Evolutionary conservation across 257 asterid genomes (phyloP).

Genomic region (Knoxia roxburghii): DNA sequence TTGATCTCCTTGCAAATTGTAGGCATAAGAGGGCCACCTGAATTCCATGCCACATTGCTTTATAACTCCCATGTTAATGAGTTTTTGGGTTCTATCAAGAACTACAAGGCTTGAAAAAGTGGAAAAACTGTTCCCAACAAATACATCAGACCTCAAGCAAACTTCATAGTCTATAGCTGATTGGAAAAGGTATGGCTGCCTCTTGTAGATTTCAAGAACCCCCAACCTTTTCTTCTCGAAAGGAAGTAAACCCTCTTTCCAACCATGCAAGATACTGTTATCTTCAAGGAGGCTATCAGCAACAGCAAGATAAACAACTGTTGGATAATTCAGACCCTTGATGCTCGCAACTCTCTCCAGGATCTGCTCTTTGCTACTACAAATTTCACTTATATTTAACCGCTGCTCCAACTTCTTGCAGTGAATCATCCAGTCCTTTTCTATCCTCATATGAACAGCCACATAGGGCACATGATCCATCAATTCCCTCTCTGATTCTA

Average conservation of each 20-base stretch:
- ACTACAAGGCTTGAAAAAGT: constrained; percentile 92
- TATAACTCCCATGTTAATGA: constrained; percentile 35
- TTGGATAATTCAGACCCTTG: constrained; percentile 47
- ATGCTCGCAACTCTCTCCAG: constrained; percentile 61
- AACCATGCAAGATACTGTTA: constrained; percentile 50
- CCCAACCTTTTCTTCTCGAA: constrained; percentile 76
- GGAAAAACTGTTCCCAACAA: constrained; percentile 85
- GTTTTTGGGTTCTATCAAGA: constrained; percentile 75
- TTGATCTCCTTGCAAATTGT: constrained; percentile 48
- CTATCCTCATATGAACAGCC: constrained; percentile 96
- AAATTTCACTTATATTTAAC: constrained; percentile 51
- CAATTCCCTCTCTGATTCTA: not conserved
- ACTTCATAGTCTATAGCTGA: constrained; percentile 93
- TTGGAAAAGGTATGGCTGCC: constrained; percentile 63
- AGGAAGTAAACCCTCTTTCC: constrained; percentile 71
- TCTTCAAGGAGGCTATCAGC: constrained; percentile 90
- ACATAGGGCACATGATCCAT: constrained; percentile 39
- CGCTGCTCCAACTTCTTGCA: constrained; percentile 82
- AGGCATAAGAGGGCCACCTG: constrained; percentile 70
- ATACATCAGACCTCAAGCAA: constrained; percentile 78
- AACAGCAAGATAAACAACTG: constrained; percentile 63
- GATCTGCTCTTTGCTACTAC: constrained; percentile 76
- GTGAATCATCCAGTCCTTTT: constrained; percentile 94
- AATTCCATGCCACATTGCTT: constrained; percentile 46
- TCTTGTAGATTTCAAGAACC: constrained; percentile 51